Percentiles rank a stretch among this genome's conserved stretches.
Conservation (phyloP, 1,139 yeast species). For the Scheffersomyces insectosa region DNA sequence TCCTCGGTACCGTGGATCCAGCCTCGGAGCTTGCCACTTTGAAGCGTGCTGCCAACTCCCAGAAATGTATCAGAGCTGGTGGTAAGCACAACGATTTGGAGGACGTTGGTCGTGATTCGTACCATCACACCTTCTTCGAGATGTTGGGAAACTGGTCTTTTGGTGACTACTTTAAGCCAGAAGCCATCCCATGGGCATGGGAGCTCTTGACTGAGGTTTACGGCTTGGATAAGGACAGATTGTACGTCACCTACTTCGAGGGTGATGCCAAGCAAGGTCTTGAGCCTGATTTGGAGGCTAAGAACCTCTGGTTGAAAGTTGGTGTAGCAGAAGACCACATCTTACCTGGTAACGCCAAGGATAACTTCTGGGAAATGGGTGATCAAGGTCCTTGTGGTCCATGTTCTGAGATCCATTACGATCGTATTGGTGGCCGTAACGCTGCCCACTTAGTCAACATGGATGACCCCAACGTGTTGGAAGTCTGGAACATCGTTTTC, state of each 20-base stretch:
- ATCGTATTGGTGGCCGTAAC: conserved; percentile 96
- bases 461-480: conserved; percentile 97
- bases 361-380: conserved; percentile 99
- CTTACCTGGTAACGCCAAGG: conserved; percentile 84
- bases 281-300: conserved; percentile 93
- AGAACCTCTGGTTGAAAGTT: conserved; percentile 76
- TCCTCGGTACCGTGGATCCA: conserved; percentile 96
- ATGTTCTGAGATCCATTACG: conserved; percentile 96
- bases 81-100: conserved; percentile 98
- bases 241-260: conserved; percentile 93
- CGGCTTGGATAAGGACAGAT: conserved; percentile 72
- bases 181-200: conserved; percentile 89
- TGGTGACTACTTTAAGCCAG: conserved; percentile 96
- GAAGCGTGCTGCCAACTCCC: conserved; percentile 92
- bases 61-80: conserved; percentile 98
- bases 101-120: conserved; percentile 96
- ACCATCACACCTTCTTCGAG: conserved; percentile 97
- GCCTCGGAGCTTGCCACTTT: conserved; percentile 79
- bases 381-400: conserved; percentile 99
- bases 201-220: conserved; percentile 83
- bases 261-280: conserved; percentile 86
- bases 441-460: conserved; percentile 86
- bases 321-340: conserved; percentile 94
- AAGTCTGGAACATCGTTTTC: conserved; percentile 96
- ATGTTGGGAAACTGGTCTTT: conserved; percentile 99